Conservation (phyloP, 2,329 filamentous ascomycete genomes). For the Colletotrichum nymphaeae region DNA sequence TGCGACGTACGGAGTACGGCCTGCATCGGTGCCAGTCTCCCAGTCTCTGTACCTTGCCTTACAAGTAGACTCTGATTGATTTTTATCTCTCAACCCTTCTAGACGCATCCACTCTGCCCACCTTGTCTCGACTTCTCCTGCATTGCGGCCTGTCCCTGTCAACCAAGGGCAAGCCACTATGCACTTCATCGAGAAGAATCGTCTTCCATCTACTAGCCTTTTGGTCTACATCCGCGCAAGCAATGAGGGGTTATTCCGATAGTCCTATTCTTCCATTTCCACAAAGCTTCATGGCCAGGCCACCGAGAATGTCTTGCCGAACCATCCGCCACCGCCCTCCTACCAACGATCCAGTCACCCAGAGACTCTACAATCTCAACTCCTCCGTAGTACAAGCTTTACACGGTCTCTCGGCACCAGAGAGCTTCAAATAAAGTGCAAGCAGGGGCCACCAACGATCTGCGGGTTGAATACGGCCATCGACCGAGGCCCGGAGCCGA, state of each 20-base stretch:
- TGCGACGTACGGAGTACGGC: background rate
- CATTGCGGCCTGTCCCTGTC: slow-evolving; percentile 26
- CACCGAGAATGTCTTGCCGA: background rate
- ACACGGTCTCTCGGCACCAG: background rate
- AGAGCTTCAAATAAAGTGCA: background rate
- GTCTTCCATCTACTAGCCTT: slow-evolving; percentile 1
- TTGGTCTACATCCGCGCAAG: background rate
- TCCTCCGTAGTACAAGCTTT: background rate
- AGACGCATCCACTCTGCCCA: slow-evolving; percentile 11
- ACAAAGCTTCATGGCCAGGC: background rate
- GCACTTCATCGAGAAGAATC: slow-evolving; percentile 21
- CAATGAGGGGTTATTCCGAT: slow-evolving; percentile 14
- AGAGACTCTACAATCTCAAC: background rate
- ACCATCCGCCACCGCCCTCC: background rate
- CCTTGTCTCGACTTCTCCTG: background rate
- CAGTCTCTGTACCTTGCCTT: slow-evolving; percentile 9
- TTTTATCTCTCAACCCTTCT: background rate
- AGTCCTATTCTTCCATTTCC: background rate
- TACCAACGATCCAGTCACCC: background rate
- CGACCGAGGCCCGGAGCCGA: slow-evolving; percentile 2
- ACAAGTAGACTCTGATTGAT: background rate
- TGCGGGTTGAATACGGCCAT: background rate
- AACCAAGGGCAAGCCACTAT: slow-evolving; percentile 14
- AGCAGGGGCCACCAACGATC: background rate
- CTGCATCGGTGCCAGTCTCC: background rate